Conservation (phyloP, 495 filamentous ascomycete genomes). For the Choiromyces venosus region DNA sequence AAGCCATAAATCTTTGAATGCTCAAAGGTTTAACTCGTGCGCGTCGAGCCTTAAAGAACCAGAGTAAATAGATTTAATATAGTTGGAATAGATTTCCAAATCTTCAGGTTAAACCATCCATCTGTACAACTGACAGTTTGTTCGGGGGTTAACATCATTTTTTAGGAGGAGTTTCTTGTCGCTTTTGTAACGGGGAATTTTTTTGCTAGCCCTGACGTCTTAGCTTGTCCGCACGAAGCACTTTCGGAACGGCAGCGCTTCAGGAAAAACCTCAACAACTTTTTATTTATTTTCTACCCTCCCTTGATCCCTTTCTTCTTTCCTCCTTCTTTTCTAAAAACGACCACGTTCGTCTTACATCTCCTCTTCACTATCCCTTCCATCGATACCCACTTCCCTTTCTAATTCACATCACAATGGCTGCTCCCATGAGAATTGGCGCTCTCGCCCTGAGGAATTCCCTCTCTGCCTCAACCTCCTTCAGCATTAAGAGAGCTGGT, state of each 20-base stretch:
- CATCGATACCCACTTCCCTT: slow-evolving; percentile 36
- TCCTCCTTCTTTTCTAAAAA: slow-evolving; percentile 3
- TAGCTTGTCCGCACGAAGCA: slow-evolving; percentile 19
- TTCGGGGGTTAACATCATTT: background rate
- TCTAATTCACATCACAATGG: slow-evolving; percentile 54
- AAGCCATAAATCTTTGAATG: background rate
- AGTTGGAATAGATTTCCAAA: slow-evolving; percentile 5
- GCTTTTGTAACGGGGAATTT: slow-evolving; percentile 4
- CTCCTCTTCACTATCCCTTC: slow-evolving; percentile 41
- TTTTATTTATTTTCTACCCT: slow-evolving; percentile 43
- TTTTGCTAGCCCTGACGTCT: background rate
- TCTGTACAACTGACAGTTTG: background rate
- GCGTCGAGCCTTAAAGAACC: slow-evolving; percentile 6
- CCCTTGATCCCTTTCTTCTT: slow-evolving; percentile 34
- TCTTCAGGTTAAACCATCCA: slow-evolving; percentile 7
- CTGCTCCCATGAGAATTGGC: slow-evolving; percentile 70
- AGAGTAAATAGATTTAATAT: slow-evolving; percentile 26
- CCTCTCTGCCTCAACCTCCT: slow-evolving; percentile 56
- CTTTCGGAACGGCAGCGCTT: slow-evolving; percentile 26
- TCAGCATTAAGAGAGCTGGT: slow-evolving; percentile 65
- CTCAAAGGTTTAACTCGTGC: slow-evolving; percentile 2
- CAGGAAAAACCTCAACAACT: slow-evolving; percentile 43
- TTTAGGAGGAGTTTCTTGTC: slow-evolving; percentile 5
- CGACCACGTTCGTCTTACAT: slow-evolving; percentile 21
- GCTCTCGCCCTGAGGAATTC: slow-evolving; percentile 69